These are phyloP conservation scores for Hanseniaspora osmophila DNA, from an alignment of 805 yeast species.

Conservation along the genomic window DNA sequence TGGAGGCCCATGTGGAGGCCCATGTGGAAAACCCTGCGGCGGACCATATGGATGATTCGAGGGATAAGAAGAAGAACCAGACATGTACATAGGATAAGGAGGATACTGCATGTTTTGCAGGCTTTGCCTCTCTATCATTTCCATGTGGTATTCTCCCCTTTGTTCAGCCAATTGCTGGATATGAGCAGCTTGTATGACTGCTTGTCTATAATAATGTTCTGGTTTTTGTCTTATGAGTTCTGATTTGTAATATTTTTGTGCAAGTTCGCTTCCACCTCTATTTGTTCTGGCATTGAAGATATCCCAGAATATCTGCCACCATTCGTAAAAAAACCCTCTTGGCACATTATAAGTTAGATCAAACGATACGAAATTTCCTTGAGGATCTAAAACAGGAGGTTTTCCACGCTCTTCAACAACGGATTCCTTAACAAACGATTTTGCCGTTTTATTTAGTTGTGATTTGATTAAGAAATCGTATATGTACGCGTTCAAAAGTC, in stretches of 20 bases:
- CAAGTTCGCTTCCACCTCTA: constrained; percentile 46
- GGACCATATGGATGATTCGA: neutral
- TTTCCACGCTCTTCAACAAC: constrained; percentile 28
- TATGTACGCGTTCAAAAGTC: constrained; percentile 65
- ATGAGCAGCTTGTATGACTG: constrained; percentile 31
- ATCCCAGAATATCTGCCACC: constrained; percentile 98
- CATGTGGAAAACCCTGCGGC: too few relatives aligned
- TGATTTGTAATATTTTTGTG: constrained; percentile 58
- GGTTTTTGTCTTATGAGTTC: constrained; percentile 46
- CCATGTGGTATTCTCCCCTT: constrained; percentile 24
- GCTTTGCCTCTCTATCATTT: constrained; percentile 17
- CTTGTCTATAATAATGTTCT: constrained; percentile 35
- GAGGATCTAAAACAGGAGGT: constrained; percentile 3
- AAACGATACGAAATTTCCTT: constrained; percentile 22
- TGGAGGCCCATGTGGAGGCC: too few relatives aligned
- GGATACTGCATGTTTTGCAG: neutral
- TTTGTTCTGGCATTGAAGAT: constrained; percentile 70
- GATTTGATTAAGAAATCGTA: constrained; percentile 75
- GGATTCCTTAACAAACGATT: constrained; percentile 61
- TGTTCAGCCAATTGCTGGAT: constrained; percentile 29
- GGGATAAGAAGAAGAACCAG: neutral
- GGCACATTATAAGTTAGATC: constrained; percentile 50
- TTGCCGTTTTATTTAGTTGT: constrained; percentile 57
- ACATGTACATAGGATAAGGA: too few relatives aligned
- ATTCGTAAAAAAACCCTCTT: constrained; percentile 74